Base-by-base conservation (phyloP, 1,284 basidiomycete species). In the Takashimella koratensis region DNA sequence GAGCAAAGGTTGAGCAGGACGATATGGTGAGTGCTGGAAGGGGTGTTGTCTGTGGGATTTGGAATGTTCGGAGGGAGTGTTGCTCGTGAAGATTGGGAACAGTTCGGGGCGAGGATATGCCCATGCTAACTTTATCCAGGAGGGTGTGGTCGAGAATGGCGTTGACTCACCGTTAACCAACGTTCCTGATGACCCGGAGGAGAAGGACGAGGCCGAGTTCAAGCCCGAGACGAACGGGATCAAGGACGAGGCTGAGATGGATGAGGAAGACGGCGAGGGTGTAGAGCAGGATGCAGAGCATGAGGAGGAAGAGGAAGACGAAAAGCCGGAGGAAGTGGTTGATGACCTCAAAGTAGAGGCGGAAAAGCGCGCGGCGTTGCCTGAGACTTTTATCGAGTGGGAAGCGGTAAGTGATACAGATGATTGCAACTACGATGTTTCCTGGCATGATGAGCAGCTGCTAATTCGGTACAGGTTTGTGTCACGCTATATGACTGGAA, bases 401-500 rank as follows among this genome's bases (percentile, higher is more conserved):
- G 76, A 79, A 64, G 66, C 74, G 19, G 76, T 78, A 52, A 62
- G 77, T 36, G 30, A 36, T 8, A n/a, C n/a, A n/a, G n/a, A n/a
- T n/a, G 20, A 6, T 48, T 39, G 24, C 47, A 21, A 30, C 24
- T 51, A 36, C 12, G 16, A 47, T 21, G 26, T 26, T 48, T 46
- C 21, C 19, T n/a, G 24, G 27, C 23, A 10, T 11, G 45, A 26
- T 22, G 16, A 19, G n/a, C n/a, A n/a, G n/a, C n/a, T n/a, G n/a
- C n/a, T n/a, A 36, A 36, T 36, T 36, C 30, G 8, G 30, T 36
- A 10, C 60, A 79, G 77, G 72, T 81, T 40, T 80, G 78, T 59
- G 71, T 79, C n/a, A 77, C 76, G 0, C 67, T 77, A 5, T 71
- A 73, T 46, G 77, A 79, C 27, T 80, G 80, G 80, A 64, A 75